Evolutionary conservation across 176 grass and related monocot species (phyloP).

Genomic region (Rhipidocladum racemiflorum): DNA sequence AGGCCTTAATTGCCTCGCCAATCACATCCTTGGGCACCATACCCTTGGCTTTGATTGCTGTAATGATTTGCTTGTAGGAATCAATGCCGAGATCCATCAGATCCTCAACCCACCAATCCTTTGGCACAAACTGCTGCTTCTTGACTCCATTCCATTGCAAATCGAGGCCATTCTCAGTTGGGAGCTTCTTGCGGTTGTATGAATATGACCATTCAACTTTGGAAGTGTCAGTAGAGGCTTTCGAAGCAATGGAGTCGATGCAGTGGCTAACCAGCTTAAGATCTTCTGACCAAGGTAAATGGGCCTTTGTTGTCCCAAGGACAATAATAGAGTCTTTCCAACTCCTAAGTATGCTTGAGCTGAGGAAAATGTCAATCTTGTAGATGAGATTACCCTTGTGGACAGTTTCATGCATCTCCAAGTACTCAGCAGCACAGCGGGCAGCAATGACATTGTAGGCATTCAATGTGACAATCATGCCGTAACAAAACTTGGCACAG

Average conservation of each 20-base stretch:
- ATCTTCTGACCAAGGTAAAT: conserved; percentile 87
- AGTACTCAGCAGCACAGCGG: conserved; percentile 82
- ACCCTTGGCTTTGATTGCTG: conserved; percentile 65
- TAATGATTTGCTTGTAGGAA: conserved; percentile 69
- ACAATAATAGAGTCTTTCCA: conserved; percentile 98
- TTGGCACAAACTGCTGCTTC: conserved; percentile 64
- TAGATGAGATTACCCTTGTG: conserved; percentile 97
- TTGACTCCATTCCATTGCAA: conserved; percentile 69
- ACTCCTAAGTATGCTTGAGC: conserved; percentile 70
- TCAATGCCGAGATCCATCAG: conserved; percentile 76
- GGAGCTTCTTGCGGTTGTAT: conserved; percentile 81
- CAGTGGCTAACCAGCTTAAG: conserved; percentile 82
- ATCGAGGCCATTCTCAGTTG: conserved; percentile 60
- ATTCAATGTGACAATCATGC: conserved; percentile 79
- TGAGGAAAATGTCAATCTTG: conserved; percentile 89
- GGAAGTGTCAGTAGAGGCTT: conserved; percentile 70
- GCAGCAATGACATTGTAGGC: conserved; percentile 85
- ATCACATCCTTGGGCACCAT: conserved; percentile 62
- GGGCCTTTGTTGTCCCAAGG: conserved; percentile 85
- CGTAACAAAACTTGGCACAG: conserved; percentile 95
- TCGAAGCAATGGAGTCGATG: conserved; percentile 90
- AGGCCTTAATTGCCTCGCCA: conserved; percentile 84
- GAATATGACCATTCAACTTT: conserved; percentile 96
- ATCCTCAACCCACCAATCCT: conserved; percentile 98
- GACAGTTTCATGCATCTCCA: conserved; percentile 90